Base-by-base conservation (phyloP, 192 early-diverging fungal species). In the Cetraspora pellucida region DNA sequence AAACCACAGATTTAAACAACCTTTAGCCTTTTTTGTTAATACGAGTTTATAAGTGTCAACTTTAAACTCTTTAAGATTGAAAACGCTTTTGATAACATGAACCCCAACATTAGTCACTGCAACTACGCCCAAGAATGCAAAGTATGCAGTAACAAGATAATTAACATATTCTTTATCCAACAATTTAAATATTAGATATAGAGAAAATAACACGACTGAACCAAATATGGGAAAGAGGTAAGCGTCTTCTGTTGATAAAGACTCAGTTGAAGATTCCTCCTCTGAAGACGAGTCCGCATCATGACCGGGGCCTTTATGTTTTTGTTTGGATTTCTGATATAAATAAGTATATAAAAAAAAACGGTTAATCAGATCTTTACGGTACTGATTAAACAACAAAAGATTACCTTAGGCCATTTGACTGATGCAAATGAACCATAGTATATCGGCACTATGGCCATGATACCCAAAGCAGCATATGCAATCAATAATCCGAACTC, bases 141-240 rank as follows among this genome's bases (percentile, higher is more conserved):
- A 97, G 79, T 98, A 97, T 16, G 83, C 91, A 0, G 93, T 94
- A 60, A 98, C 82, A 37, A 96, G 83, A 43, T 87, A 77, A 78
- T 95, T 96, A 76, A 98, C 87, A 80, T 91, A 92, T 70, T 93
- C 90, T 82, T 91, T 92, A 78, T 94, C 90, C 49, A 98, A 79
- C 75, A 89, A 96, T 79, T 91, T 90, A 86, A 96, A 95, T 49
- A 96, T 82, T 67, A 98, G 54, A 82, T 96, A 98, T 61, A 98
- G 83, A 2, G 87, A 87, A 58, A 97, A 89, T 1, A 98, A 82
- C 7, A 89, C 90, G 10, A 81, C 82, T 11, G 96, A 97, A 23
- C 96, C 97, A 75, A 96, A 90, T 21, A 98, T 75, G 5, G 97
- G 97, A 79, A 97, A 96, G 93, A 91, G 90, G 75, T 95, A 93